A percentile compares a stretch with the other conserved stretches of the same genome.
phyloP scores from a whole-genome alignment of 176 grass and related monocot species.

The Oryza nivara region DNA sequence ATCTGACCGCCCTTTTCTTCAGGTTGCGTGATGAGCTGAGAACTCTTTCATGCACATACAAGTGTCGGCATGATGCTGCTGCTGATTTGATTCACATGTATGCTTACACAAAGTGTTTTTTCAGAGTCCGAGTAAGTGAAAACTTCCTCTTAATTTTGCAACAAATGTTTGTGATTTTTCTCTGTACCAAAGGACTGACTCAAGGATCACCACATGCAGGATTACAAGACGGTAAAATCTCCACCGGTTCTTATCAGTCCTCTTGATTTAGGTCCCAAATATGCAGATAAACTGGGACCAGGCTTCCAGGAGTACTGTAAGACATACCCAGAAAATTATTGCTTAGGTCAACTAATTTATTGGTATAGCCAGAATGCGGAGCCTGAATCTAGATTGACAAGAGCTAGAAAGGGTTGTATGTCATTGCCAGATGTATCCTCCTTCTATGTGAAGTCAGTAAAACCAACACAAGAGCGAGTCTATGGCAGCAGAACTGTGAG shows the following conservation, averaged over 20 bases:
- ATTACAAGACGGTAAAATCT: conserved; percentile 88
- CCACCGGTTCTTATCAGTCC: conserved; percentile 86
- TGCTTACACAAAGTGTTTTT: conserved; percentile 96
- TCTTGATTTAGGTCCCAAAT: conserved; percentile 96
- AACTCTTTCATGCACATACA: conserved; percentile 77
- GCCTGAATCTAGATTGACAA: conserved; percentile 77
- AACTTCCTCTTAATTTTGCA: conserved; percentile 16
- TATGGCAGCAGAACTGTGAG: conserved; percentile 86
- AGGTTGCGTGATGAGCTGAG: conserved; percentile 97
- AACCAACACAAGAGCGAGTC: conserved; percentile 70
- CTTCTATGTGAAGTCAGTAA: conserved; percentile 79
- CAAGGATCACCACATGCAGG: conserved; percentile 55
- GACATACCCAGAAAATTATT: conserved; percentile 85
- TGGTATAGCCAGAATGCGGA: conserved; percentile 96
- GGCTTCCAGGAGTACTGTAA: conserved; percentile 92
- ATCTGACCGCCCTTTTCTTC: conserved; percentile 30
- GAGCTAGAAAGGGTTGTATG: conserved; percentile 94
- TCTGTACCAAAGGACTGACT: conserved; percentile 40
- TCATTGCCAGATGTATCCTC: conserved; percentile 80
- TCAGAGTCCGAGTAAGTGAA: conserved; percentile 75
- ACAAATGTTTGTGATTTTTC: conserved; percentile 33
- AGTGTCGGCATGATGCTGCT: conserved; percentile 95
- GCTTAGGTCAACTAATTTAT: conserved; percentile 95
- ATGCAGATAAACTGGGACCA: conserved; percentile 88
- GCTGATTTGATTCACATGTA: conserved; percentile 99